phyloP scores from a whole-genome alignment of 2,329 filamentous ascomycete genomes.

The Beauveria sp. region DNA sequence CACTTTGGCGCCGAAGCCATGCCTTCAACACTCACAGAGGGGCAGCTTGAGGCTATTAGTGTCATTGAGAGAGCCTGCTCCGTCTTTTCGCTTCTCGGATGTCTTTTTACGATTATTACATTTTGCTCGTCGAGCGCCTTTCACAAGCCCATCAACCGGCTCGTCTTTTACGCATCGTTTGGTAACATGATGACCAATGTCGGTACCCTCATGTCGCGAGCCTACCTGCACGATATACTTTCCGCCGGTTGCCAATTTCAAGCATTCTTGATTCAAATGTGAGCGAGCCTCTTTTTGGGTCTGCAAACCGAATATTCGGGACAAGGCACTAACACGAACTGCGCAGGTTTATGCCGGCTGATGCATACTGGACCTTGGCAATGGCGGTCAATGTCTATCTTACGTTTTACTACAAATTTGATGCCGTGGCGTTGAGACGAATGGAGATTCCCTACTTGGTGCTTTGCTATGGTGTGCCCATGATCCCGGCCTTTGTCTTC shows the following conservation, averaged over 20 bases:
- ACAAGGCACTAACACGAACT: constrained; percentile 4
- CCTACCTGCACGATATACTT: constrained; percentile 41
- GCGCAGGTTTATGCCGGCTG: constrained; percentile 68
- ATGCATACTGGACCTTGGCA: constrained; percentile 68
- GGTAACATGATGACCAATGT: constrained; percentile 74
- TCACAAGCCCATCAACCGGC: constrained; percentile 78
- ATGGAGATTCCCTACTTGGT: constrained; percentile 66
- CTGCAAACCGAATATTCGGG: not conserved
- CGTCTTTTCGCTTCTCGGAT: constrained; percentile 62
- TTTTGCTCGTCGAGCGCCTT: constrained; percentile 63
- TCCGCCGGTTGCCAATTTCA: constrained; percentile 63
- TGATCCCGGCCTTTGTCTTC: constrained; percentile 59
- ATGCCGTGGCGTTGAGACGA: constrained; percentile 52
- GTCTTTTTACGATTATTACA: constrained; percentile 62
- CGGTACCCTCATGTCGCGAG: constrained; percentile 63
- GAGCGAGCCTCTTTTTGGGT: constrained; percentile 22
- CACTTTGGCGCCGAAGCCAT: not conserved
- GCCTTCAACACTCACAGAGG: constrained; percentile 12
- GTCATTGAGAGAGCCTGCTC: constrained; percentile 62
- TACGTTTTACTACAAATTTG: constrained; percentile 70
- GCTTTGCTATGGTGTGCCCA: constrained; percentile 65
- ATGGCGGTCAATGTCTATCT: constrained; percentile 82
- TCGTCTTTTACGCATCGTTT: constrained; percentile 77
- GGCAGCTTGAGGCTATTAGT: constrained; percentile 47
- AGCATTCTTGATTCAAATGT: constrained; percentile 77